Conservation (phyloP, 202 grass and related monocot genomes). For the Panicum virgatum region DNA sequence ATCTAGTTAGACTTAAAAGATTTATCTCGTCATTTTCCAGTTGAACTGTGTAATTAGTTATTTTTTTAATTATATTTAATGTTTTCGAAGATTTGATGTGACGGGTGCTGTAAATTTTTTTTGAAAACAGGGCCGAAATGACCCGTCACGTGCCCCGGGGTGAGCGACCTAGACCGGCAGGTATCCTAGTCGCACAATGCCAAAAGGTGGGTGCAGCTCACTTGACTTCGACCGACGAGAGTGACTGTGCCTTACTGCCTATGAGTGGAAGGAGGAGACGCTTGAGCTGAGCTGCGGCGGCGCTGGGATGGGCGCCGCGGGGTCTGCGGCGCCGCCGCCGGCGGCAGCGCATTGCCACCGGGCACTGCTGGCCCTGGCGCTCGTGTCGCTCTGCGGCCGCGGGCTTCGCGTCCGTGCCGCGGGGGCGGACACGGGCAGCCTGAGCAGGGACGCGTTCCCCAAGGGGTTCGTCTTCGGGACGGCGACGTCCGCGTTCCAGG, state of each 20-base stretch:
- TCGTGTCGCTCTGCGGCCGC: conserved; percentile 6
- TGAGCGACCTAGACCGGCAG: not conserved
- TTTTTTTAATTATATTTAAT: too few relatives aligned
- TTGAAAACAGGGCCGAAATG: too few relatives aligned
- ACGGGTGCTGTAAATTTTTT: too few relatives aligned
- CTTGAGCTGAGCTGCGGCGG: not conserved
- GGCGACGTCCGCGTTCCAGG: conserved; percentile 79
- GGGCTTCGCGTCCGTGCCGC: not conserved
- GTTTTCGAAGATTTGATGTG: too few relatives aligned
- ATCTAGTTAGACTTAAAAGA: too few relatives aligned
- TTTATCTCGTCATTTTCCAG: too few relatives aligned
- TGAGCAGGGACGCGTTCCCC: conserved; percentile 62
- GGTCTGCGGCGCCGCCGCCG: not conserved
- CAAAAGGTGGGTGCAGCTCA: not conserved
- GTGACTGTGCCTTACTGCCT: not conserved
- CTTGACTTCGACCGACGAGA: not conserved
- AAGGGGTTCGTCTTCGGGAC: conserved; percentile 78
- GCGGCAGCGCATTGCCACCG: not conserved
- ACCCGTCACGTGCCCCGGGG: not conserved
- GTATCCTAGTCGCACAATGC: not conserved
- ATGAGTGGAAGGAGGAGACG: not conserved
- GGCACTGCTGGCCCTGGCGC: not conserved
- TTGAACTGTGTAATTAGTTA: too few relatives aligned
- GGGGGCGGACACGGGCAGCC: conserved; percentile 39
- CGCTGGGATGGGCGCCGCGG: conserved; percentile 7